These are phyloP conservation scores for Globisporangium megalacanthum DNA, from an alignment of 352 stramenopile species.

Conservation along the genomic window DNA sequence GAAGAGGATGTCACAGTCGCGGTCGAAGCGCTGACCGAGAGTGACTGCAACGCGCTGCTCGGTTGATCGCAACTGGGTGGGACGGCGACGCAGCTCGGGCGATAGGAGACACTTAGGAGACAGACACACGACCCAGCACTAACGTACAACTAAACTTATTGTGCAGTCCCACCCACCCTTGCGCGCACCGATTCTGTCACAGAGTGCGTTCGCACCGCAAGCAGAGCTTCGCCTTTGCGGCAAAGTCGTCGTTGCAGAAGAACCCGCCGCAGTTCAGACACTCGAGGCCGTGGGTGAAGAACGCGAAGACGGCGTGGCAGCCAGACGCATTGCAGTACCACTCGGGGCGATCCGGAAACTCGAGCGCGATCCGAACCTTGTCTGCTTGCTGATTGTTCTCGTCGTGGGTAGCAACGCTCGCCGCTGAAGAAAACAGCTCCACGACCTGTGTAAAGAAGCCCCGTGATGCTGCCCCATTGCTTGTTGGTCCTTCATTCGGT, in stretches of 20 bases:
- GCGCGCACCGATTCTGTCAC: background rate
- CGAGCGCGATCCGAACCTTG: slow-evolving; percentile 15
- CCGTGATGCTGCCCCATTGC: background rate
- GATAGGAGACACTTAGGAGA: slow-evolving; percentile 1
- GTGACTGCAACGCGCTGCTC: slow-evolving; percentile 1
- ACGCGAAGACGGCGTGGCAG: slow-evolving; percentile 61
- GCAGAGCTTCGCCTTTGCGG: slow-evolving; percentile 32
- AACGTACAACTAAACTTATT: slow-evolving; percentile 16
- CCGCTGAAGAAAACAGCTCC: slow-evolving; percentile 2
- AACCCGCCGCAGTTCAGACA: slow-evolving; percentile 43
- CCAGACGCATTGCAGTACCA: slow-evolving; percentile 69
- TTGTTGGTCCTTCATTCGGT: background rate
- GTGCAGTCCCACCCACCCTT: background rate
- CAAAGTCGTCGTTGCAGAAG: slow-evolving; percentile 54
- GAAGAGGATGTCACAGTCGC: slow-evolving; percentile 6
- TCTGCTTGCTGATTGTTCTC: slow-evolving; percentile 1
- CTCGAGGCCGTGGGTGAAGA: slow-evolving; percentile 51
- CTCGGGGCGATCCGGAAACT: slow-evolving; percentile 53
- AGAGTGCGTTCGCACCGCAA: slow-evolving; percentile 8
- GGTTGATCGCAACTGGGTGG: background rate
- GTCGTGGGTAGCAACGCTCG: background rate
- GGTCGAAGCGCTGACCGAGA: slow-evolving; percentile 11
- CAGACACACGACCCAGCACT: slow-evolving; percentile 3
- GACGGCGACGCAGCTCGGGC: background rate
- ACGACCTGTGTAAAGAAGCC: background rate